Percentiles rank a stretch among this genome's conserved stretches.
Conservation (phyloP, 768 basidiomycete species). For the Pholiota conissans region DNA sequence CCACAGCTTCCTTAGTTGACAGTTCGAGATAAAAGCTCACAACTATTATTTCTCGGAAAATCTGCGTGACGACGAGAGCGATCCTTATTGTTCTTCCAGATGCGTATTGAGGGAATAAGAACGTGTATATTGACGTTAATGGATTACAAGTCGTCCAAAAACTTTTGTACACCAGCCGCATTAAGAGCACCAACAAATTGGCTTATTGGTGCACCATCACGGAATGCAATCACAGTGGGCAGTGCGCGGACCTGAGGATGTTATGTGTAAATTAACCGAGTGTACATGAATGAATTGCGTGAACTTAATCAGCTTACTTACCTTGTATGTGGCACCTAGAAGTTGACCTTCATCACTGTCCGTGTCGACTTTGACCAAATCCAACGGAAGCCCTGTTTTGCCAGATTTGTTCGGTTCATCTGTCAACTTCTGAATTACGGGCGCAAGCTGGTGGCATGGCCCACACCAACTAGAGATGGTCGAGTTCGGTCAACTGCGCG, state of each 20-base stretch:
- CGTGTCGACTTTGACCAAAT: conserved; percentile 72
- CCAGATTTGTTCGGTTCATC: conserved; percentile 42
- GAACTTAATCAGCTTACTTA: conserved; percentile 20
- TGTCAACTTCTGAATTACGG: conserved; percentile 63
- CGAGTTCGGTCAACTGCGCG: background rate
- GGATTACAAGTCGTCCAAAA: conserved; percentile 42
- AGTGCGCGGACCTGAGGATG: conserved; percentile 65
- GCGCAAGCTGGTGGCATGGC: conserved; percentile 74
- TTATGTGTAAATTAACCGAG: background rate
- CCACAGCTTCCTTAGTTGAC: too few species aligned
- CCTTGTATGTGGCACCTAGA: conserved; percentile 55
- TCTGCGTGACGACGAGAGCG: too few species aligned
- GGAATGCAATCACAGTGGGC: conserved; percentile 82
- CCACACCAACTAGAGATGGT: conserved; percentile 68
- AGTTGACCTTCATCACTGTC: conserved; percentile 51
- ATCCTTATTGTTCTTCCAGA: too few species aligned
- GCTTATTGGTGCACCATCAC: conserved; percentile 54
- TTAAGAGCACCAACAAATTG: conserved; percentile 64
- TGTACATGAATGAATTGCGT: background rate
- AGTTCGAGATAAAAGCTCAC: too few species aligned
- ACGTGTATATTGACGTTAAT: background rate
- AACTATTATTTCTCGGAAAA: too few species aligned
- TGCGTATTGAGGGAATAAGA: too few species aligned
- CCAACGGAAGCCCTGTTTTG: conserved; percentile 54
- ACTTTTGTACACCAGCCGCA: conserved; percentile 41